Evolutionary conservation across 2,329 filamentous ascomycete genomes (phyloP).

Genomic region (Neophaeococcomyces mojaviensis): DNA sequence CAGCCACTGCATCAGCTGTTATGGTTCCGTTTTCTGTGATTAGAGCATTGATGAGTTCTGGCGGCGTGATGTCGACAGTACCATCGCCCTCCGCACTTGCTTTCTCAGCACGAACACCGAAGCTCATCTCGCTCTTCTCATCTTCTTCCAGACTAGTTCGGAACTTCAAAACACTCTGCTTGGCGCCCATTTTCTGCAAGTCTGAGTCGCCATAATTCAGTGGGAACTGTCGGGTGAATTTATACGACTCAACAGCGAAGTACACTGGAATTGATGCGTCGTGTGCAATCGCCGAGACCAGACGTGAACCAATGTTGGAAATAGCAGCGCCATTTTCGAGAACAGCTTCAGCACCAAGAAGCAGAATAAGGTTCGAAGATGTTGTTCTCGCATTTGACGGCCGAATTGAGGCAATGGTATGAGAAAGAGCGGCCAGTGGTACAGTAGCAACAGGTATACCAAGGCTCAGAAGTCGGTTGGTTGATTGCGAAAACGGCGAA

Average conservation of each 20-base stretch:
- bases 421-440: constrained; percentile 65
- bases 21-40: constrained; percentile 59
- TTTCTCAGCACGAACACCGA: constrained; percentile 40
- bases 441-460: constrained; percentile 81
- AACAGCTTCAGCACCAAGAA: constrained; percentile 70
- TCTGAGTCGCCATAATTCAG: constrained; percentile 41
- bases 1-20: constrained; percentile 57
- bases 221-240: constrained; percentile 84
- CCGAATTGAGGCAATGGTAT: constrained; percentile 63
- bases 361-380: constrained; percentile 40
- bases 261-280: constrained; percentile 71
- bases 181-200: constrained; percentile 55
- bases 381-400: not conserved
- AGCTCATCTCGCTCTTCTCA: constrained; percentile 23
- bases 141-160: constrained; percentile 44
- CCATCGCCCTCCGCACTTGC: constrained; percentile 12
- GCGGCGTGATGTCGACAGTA: constrained; percentile 47
- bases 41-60: constrained; percentile 55
- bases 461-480: constrained; percentile 60
- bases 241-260: constrained; percentile 90
- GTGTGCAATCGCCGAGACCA: constrained; percentile 75
- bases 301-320: constrained; percentile 75
- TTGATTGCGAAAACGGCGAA: constrained; percentile 59
- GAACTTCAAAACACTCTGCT: constrained; percentile 72
- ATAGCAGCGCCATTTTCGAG: constrained; percentile 92